Conservation (phyloP, 257 asterid species). For the Lithospermum erythrorhizon region DNA sequence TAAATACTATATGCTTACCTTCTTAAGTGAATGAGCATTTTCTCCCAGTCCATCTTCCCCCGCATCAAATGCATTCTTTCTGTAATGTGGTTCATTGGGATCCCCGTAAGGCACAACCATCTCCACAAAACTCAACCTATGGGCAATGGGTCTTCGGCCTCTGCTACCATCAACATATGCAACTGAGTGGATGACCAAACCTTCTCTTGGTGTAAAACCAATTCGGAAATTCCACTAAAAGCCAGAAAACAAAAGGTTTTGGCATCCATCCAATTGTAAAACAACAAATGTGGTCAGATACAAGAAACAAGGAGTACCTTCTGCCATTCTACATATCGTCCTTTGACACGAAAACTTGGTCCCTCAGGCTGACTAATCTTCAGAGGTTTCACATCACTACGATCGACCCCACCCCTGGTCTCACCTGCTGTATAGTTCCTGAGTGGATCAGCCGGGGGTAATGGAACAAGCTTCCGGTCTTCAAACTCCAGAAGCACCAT, state of each 20-base stretch:
- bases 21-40: conserved; percentile 94
- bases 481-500: conserved; percentile 89
- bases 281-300: conserved; percentile 1
- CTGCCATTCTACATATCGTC: conserved; percentile 91
- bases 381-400: conserved; percentile 89
- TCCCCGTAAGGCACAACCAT: conserved; percentile 99
- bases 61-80: conserved; percentile 97
- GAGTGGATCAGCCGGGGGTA: conserved; percentile 92
- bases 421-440: conserved; percentile 91
- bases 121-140: conserved; percentile 94
- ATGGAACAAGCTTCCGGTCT: conserved; percentile 86
- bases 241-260: conserved; percentile 11
- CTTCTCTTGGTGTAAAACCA: conserved; percentile 97
- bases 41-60: conserved; percentile 99
- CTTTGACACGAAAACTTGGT: conserved; percentile 85
- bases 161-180: conserved; percentile 96
- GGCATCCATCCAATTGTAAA: conserved; percentile 3
- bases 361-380: conserved; percentile 91
- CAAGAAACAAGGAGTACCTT: conserved; percentile 39
- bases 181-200: conserved; percentile 90
- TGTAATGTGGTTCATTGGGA: conserved; percentile 95
- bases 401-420: conserved; percentile 90
- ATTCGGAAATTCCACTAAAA: conserved; percentile 92
- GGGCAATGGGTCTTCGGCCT: conserved; percentile 94
- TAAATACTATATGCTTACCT: conserved; percentile 30